phyloP scores from a whole-genome alignment of 2,329 filamentous ascomycete species.

The Aspergillus spinulosporus region DNA sequence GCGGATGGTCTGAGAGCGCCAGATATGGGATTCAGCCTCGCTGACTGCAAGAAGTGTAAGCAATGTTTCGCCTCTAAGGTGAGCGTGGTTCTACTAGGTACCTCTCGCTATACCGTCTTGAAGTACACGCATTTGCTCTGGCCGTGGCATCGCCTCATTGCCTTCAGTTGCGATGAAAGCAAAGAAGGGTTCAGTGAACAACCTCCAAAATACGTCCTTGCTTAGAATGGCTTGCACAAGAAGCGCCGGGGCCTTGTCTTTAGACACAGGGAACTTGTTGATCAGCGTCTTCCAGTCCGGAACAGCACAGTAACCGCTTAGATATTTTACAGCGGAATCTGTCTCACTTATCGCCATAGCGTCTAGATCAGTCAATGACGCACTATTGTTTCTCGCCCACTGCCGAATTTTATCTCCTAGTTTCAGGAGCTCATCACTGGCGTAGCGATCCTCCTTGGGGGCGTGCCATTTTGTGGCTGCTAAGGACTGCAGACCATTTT shows the following conservation, averaged over 20 bases:
- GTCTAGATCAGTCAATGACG: background rate
- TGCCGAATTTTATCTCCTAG: background rate
- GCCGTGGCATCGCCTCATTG: background rate
- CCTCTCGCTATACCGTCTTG: background rate
- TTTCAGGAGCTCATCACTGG: background rate
- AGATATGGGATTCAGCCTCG: constrained; percentile 20
- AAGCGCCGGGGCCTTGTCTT: background rate
- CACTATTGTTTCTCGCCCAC: background rate
- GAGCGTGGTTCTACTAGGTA: background rate
- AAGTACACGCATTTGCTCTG: background rate
- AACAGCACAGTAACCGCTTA: background rate
- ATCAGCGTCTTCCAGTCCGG: background rate
- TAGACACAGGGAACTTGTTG: background rate
- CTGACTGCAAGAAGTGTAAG: constrained; percentile 13
- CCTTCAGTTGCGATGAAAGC: background rate
- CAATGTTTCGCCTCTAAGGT: background rate
- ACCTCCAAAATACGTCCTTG: background rate
- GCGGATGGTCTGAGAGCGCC: constrained; percentile 12
- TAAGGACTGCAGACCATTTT: background rate
- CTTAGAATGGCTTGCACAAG: background rate
- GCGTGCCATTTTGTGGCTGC: background rate
- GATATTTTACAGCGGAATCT: background rate
- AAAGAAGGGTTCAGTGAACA: background rate
- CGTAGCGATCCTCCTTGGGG: background rate
- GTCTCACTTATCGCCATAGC: background rate